A percentile compares a stretch with the other conserved stretches of the same genome.
phyloP scores from a whole-genome alignment of 768 basidiomycete species.

The Trametopsis cervina region DNA sequence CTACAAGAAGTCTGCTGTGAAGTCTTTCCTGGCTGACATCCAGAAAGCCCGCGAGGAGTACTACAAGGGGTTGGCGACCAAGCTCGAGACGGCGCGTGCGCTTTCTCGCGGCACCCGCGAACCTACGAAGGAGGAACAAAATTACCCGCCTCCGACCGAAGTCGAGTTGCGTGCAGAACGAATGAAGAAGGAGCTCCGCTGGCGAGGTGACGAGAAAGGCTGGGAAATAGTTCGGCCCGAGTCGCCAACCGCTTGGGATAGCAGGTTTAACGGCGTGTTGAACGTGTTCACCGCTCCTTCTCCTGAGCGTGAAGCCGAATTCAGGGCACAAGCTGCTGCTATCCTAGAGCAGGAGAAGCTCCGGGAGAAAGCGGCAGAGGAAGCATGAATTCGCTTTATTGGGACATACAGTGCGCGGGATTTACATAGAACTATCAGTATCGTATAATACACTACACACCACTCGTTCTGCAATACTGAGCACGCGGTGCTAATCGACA shows the following conservation, averaged over 20 bases:
- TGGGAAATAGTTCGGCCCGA: slow-evolving; percentile 73
- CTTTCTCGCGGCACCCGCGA: slow-evolving; percentile 70
- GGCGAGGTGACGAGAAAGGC: slow-evolving; percentile 73
- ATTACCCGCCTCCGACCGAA: slow-evolving; percentile 78
- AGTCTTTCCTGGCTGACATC: slow-evolving; percentile 44
- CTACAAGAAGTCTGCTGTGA: slow-evolving; percentile 56
- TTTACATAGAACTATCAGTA: neutral
- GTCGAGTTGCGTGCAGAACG: slow-evolving; percentile 85
- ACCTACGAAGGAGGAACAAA: slow-evolving; percentile 78
- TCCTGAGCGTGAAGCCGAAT: slow-evolving; percentile 6
- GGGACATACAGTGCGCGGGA: slow-evolving; percentile 2
- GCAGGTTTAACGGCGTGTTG: slow-evolving; percentile 54
- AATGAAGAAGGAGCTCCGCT: slow-evolving; percentile 81
- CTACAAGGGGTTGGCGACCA: slow-evolving; percentile 61
- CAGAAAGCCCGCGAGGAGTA: slow-evolving; percentile 68
- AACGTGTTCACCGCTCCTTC: slow-evolving; percentile 49
- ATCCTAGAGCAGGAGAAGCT: slow-evolving; percentile 4
- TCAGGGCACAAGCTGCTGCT: slow-evolving; percentile 12
- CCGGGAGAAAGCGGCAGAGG: slow-evolving; percentile 1
- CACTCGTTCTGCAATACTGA: too few species aligned
- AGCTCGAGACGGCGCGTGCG: slow-evolving; percentile 66
- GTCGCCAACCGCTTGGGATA: slow-evolving; percentile 67
- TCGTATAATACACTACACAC: slow-evolving; percentile 9
- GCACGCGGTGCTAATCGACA: slow-evolving; percentile 6
- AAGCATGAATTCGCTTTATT: neutral